Evolutionary conservation across 2,329 filamentous ascomycete genomes (phyloP), one percentile per base, ranked within the genome.

Genomic region (Trichoderma sp.): DNA sequence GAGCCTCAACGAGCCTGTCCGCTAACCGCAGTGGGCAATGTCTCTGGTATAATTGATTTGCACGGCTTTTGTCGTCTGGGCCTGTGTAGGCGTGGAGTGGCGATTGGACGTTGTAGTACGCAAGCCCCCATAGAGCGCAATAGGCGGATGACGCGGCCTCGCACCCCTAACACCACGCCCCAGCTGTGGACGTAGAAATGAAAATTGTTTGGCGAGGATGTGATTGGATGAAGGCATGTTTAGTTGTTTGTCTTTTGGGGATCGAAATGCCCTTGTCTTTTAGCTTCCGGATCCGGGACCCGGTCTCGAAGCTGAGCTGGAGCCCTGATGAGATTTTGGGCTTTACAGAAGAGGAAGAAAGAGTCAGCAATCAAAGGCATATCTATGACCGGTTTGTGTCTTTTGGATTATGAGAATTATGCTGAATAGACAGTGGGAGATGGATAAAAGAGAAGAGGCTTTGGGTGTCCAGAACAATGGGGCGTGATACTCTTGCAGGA

Each of bases 91-190:
- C 39, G 47, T 70, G 47, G 57, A 72, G 71, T 62, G 71, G 66
- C 66, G 47, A 70, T 70, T 53, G 59, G 66, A 55, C 20, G 66
- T 65, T 59, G 57, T 70, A 30, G 47, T 65, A 72, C 71, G 65
- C 71, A 72, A 65, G 71, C 66, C 50, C 64, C 58, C 58, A 39
- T 62, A 30, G 50, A 68, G 39, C 39, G 23, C 39, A 39, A 71
- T 17, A 47, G 55, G 66, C 58, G 71, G 71, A 73, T 73, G 68
- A 73, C 71, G 71, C 71, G 71, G 71, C 71, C 71, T 69, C 57
- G 50, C 66, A 69, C 65, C 65, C 65, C 61, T 65, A 61, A 30
- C 20, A 36, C 39, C 59, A 72, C 71, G 59, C 71, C 71, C 71
- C 39, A 53, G 66, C 30, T 62, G 70, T 71, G 70, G 17, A 32